Evolutionary conservation across 2,329 filamentous ascomycete genomes (phyloP).

Genomic region (Colletotrichum australisinense): DNA sequence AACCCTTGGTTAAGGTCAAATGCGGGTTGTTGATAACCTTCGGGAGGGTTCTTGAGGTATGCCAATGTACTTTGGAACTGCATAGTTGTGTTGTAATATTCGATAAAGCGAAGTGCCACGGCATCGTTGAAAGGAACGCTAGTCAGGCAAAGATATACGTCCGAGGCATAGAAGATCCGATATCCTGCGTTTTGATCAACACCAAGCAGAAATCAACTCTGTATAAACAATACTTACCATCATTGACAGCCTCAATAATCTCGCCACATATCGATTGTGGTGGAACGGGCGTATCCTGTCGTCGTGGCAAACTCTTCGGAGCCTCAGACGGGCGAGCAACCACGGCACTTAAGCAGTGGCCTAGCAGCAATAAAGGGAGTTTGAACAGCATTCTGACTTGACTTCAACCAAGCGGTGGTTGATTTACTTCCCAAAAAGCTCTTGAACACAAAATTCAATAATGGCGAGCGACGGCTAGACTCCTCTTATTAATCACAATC

Average conservation of each 20-base stretch:
- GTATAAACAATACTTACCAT: background rate
- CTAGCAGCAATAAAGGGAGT: background rate
- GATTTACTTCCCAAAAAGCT: background rate
- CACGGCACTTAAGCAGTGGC: background rate
- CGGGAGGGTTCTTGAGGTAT: constrained; percentile 19
- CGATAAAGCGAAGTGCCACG: constrained; percentile 25
- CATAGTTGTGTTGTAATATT: constrained; percentile 31
- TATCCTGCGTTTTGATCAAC: background rate
- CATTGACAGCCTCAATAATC: constrained; percentile 19
- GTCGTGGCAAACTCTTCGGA: background rate
- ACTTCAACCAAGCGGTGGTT: background rate
- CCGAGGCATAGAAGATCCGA: constrained; percentile 13
- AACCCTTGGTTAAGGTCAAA: constrained; percentile 13
- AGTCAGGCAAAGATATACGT: constrained; percentile 14
- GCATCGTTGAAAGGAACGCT: constrained; percentile 25
- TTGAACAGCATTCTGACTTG: background rate
- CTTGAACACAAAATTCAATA: background rate
- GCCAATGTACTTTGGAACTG: constrained; percentile 24
- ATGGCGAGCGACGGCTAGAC: background rate
- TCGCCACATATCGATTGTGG: constrained; percentile 7
- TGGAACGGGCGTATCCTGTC: background rate
- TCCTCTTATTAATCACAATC: background rate
- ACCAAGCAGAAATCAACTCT: too few relatives aligned
- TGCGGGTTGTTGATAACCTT: constrained; percentile 23
- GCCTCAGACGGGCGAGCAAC: background rate